Conservation (phyloP, 495 filamentous ascomycete genomes). For the Neurospora sp. region DNA sequence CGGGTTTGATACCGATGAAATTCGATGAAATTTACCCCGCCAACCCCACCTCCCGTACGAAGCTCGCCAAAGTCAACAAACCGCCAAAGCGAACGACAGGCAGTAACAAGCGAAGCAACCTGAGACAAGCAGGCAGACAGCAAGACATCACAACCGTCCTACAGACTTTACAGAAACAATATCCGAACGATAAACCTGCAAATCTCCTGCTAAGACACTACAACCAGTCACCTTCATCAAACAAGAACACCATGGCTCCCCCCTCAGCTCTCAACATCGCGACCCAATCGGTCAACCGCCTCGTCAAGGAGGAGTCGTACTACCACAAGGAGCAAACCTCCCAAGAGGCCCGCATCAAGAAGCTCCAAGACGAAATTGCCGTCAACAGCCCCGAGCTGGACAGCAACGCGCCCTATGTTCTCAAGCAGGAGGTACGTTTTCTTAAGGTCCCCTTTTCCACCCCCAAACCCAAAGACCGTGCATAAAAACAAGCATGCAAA, state of each 20-base stretch:
- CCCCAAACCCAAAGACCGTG: neutral
- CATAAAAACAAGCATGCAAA: neutral
- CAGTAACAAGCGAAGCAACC: neutral
- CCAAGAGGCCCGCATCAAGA: constrained; percentile 62
- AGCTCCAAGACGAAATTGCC: constrained; percentile 46
- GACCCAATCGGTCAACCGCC: constrained; percentile 48
- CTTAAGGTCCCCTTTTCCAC: no score
- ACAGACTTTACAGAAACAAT: neutral
- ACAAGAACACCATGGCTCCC: constrained; percentile 17
- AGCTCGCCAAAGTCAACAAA: constrained; percentile 10
- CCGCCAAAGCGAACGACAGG: neutral
- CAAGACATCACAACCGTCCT: neutral
- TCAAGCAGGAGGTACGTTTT: constrained; percentile 72
- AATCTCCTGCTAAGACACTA: neutral
- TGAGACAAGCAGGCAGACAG: constrained; percentile 1
- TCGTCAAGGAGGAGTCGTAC: constrained; percentile 83
- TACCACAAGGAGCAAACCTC: constrained; percentile 74
- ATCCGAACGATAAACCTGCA: neutral
- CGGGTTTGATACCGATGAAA: neutral
- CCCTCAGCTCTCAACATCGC: constrained; percentile 23
- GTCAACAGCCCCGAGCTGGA: constrained; percentile 37
- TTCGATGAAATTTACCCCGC: constrained; percentile 17
- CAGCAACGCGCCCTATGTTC: constrained; percentile 55
- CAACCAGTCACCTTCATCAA: neutral
- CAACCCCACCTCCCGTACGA: constrained; percentile 16